Conservation (phyloP, 257 asterid species). For the Solanum gracilifrons region DNA sequence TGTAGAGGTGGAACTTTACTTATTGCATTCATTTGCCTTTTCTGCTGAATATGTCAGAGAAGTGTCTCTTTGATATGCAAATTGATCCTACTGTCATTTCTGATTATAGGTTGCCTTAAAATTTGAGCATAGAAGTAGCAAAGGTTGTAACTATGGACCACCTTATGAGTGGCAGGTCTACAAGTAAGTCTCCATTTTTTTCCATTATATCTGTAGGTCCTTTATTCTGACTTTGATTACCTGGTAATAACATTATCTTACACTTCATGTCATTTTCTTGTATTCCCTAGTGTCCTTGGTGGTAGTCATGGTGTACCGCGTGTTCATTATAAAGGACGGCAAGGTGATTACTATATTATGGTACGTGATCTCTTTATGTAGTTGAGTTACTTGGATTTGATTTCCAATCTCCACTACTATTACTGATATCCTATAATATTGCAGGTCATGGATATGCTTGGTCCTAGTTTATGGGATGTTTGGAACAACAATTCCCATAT, state of each 20-base stretch:
- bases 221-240: background rate
- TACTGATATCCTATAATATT: background rate
- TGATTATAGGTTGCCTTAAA: constrained; percentile 30
- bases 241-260: background rate
- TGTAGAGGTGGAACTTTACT: constrained; percentile 30
- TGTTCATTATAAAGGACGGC: constrained; percentile 39
- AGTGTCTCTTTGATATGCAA: background rate
- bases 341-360: constrained; percentile 32
- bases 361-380: constrained; percentile 8
- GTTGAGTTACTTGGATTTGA: background rate
- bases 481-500: constrained; percentile 65
- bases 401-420: background rate
- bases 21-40: background rate
- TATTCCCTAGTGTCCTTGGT: constrained; percentile 16
- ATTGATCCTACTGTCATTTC: background rate
- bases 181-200: constrained; percentile 14
- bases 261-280: background rate
- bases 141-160: constrained; percentile 39
- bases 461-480: constrained; percentile 89
- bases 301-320: constrained; percentile 41
- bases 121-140: constrained; percentile 40
- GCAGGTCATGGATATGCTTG: constrained; percentile 23
- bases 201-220: background rate
- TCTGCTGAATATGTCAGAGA: background rate
- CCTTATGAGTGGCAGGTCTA: constrained; percentile 58